Evolutionary conservation across 2,329 filamentous ascomycete species (phyloP).

Genomic region (Fusarium equiseti): DNA sequence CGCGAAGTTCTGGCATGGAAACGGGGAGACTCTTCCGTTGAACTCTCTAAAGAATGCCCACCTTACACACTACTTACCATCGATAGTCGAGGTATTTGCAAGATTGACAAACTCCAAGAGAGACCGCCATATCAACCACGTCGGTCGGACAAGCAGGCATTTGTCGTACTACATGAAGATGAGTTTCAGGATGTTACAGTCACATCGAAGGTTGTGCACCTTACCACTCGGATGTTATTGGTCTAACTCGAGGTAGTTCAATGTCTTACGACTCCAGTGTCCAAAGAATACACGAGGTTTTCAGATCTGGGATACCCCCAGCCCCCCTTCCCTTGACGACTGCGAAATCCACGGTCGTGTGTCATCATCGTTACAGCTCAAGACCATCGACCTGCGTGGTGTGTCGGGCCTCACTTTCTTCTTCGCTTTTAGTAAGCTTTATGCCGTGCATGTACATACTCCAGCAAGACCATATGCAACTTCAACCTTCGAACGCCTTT

Average conservation of each 20-base stretch:
- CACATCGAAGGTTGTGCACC: background rate
- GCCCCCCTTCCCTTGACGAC: slow-evolving; percentile 1
- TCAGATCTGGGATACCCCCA: slow-evolving; percentile 26
- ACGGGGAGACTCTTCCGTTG: background rate
- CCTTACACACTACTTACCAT: slow-evolving; percentile 7
- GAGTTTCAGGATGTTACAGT: background rate
- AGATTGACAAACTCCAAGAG: slow-evolving; percentile 3
- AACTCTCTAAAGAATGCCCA: background rate
- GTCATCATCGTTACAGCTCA: slow-evolving; percentile 16
- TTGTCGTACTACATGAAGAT: background rate
- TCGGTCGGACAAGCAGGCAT: slow-evolving; percentile 8
- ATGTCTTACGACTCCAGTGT: slow-evolving; percentile 4
- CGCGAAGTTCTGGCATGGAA: slow-evolving; percentile 14
- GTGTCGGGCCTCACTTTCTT: slow-evolving; percentile 26
- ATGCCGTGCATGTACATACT: slow-evolving; percentile 19
- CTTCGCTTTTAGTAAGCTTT: slow-evolving; percentile 24
- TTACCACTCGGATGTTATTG: too few species aligned
- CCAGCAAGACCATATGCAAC: background rate
- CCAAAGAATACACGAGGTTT: background rate
- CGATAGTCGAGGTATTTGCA: slow-evolving; percentile 9
- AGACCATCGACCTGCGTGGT: slow-evolving; percentile 8
- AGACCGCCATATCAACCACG: background rate
- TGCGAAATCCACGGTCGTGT: slow-evolving; percentile 20
- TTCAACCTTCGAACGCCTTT: background rate
- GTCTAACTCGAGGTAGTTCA: slow-evolving; percentile 9